Conservation (phyloP, 2,329 filamentous ascomycete species). For the Trichoderma lentiforme region DNA sequence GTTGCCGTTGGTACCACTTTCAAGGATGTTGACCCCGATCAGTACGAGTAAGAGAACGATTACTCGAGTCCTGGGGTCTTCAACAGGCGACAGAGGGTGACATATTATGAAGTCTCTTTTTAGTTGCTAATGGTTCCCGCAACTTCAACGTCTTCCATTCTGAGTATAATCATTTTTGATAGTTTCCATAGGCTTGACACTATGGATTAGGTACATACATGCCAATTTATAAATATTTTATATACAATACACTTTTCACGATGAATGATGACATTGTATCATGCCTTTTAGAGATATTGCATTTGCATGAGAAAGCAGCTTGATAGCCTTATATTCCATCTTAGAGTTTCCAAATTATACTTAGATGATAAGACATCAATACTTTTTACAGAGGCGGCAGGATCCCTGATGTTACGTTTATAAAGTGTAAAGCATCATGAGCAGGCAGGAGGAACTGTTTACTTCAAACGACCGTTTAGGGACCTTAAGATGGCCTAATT, state of each 20-base stretch:
- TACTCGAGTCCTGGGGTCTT: neutral
- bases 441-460: too few species aligned
- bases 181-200: neutral
- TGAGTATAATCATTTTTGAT: neutral
- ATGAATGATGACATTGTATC: too few species aligned
- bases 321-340: too few species aligned
- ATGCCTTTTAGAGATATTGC: too few species aligned
- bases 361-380: rapidly evolving
- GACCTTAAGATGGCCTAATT: too few species aligned
- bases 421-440: too few species aligned
- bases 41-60: neutral
- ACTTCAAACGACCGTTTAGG: too few species aligned
- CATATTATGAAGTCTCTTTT: neutral
- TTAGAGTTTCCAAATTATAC: too few species aligned
- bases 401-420: too few species aligned
- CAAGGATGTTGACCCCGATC: slow-evolving; percentile 25
- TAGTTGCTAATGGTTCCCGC: neutral
- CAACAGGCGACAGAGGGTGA: neutral
- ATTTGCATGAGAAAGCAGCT: too few species aligned
- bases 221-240: neutral
- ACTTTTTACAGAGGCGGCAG: too few species aligned
- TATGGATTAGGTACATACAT: neutral
- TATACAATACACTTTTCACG: neutral
- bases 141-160: neutral
- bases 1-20: slow-evolving; percentile 41